These are phyloP conservation scores for Straminergon stramineum DNA, from an alignment of 225 moss, liverwort and hornwort genomes.

Conservation along the genomic window DNA sequence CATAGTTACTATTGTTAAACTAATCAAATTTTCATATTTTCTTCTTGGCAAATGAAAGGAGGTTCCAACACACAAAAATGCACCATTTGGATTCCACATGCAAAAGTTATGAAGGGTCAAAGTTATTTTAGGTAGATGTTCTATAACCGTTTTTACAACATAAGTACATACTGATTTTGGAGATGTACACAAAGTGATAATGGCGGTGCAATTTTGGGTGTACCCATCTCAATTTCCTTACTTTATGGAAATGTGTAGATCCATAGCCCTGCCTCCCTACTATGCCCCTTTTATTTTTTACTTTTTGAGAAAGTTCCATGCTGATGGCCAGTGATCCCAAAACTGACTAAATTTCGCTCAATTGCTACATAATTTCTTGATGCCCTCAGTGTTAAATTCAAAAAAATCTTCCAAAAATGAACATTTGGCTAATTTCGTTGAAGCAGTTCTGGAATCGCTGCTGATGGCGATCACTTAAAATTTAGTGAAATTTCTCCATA, in stretches of 20 bases:
- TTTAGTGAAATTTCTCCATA: neutral
- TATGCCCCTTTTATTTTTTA: no score
- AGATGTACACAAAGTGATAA: neutral
- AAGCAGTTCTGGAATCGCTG: no score
- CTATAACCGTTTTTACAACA: fast-evolving
- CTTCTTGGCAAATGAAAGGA: neutral
- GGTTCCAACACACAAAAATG: neutral
- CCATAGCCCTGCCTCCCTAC: neutral
- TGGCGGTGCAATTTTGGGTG: neutral
- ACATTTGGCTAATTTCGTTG: no score
- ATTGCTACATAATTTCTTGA: no score
- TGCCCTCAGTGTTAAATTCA: no score
- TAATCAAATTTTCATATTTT: no score
- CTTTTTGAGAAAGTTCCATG: no score
- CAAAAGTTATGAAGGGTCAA: neutral
- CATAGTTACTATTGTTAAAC: no score
- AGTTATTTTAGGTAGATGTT: neutral
- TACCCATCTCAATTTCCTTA: neutral
- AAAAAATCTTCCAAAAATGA: no score
- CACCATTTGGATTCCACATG: fast-evolving
- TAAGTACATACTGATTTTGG: neutral
- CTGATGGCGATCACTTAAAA: no score
- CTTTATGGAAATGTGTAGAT: neutral
- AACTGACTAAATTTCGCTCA: no score
- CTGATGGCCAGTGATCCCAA: no score